These are phyloP conservation scores for Fusarium udum DNA, from an alignment of 2,329 filamentous ascomycete genomes.

Conservation along the genomic window DNA sequence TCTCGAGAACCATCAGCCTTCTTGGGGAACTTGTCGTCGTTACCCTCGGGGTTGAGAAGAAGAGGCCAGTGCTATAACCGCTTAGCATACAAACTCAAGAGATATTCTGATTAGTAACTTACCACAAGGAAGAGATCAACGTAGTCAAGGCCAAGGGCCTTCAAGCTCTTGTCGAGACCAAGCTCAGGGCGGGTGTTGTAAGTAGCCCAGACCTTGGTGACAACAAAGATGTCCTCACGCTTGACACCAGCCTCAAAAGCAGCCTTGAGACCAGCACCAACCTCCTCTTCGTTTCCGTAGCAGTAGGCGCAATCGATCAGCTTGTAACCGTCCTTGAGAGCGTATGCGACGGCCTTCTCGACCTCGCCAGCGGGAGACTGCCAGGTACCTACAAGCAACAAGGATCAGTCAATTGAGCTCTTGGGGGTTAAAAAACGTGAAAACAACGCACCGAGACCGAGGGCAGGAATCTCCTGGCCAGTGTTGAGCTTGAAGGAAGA, in stretches of 20 bases:
- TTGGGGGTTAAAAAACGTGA: background rate
- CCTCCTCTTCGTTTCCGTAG: constrained; percentile 85
- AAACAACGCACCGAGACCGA: constrained; percentile 65
- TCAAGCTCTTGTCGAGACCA: constrained; percentile 76
- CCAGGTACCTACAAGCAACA: constrained; percentile 66
- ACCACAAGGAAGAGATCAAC: constrained; percentile 80
- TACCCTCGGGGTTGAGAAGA: constrained; percentile 81
- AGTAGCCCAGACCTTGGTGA: constrained; percentile 86
- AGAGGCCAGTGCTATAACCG: constrained; percentile 76
- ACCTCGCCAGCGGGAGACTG: constrained; percentile 69
- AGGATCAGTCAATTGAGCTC: constrained; percentile 11
- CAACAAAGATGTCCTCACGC: constrained; percentile 83
- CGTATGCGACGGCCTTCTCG: constrained; percentile 64
- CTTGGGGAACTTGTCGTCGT: constrained; percentile 79
- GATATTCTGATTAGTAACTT: constrained; percentile 30
- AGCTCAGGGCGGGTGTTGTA: constrained; percentile 77
- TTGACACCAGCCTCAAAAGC: constrained; percentile 76
- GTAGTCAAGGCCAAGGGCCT: constrained; percentile 79
- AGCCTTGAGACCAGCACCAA: constrained; percentile 79
- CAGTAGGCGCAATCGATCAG: constrained; percentile 79
- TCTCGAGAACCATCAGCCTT: constrained; percentile 78
- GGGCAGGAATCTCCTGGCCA: constrained; percentile 68
- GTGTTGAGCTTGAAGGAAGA: constrained; percentile 72
- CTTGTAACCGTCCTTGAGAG: constrained; percentile 66
- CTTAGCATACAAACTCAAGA: background rate